Evolutionary conservation across 495 filamentous ascomycete genomes (phyloP), one percentile per base, ranked within the genome.

Genomic region (Sordaria brevicollis): DNA sequence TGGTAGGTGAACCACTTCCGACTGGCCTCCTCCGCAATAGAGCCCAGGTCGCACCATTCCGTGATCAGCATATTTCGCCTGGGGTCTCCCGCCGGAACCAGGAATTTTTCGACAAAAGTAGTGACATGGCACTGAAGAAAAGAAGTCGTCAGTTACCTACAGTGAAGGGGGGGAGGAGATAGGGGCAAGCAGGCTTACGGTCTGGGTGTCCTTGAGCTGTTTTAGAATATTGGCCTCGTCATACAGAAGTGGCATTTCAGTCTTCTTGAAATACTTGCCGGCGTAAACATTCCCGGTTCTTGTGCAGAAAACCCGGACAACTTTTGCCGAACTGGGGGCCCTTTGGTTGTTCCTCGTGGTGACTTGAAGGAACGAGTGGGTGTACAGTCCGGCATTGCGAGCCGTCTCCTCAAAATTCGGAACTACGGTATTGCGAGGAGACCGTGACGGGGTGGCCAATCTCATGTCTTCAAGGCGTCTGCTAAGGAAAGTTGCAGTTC

Each of bases 161-260:
- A 49, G n/a, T n/a, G n/a, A n/a, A n/a, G n/a, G n/a, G n/a, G n/a
- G n/a, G n/a, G n/a, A n/a, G n/a, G n/a, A n/a, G 19, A 49, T 4
- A 11, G 2, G n/a, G 11, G 21, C 0, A 25, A 25, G 6, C 9
- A 0, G 21, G 5, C 19, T 25, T 49, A 49, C 41, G 21, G 41
- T 19, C 0, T 49, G 19, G 0, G 0, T 9, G 3, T 2, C 0
- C 19, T 49, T 10, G 3, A 19, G n/a, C 0, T 5, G 7, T 3
- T 0, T 49, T 3, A 25, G 2, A 4, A 25, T 49, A 9, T 0
- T 11, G 9, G 35, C 11, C 35, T 36, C 35, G 7, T 36, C 11
- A 7, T 0, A 7, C 8, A 49, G n/a, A 1, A 49, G 21, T 21
- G 0, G n/a, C 0, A 0, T 10, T 3, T 49, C 21, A 9, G 3